Evolutionary conservation across 371 early-diverging fungal species (phyloP).

Genomic region (Amoeboaphelidium protococcarum): DNA sequence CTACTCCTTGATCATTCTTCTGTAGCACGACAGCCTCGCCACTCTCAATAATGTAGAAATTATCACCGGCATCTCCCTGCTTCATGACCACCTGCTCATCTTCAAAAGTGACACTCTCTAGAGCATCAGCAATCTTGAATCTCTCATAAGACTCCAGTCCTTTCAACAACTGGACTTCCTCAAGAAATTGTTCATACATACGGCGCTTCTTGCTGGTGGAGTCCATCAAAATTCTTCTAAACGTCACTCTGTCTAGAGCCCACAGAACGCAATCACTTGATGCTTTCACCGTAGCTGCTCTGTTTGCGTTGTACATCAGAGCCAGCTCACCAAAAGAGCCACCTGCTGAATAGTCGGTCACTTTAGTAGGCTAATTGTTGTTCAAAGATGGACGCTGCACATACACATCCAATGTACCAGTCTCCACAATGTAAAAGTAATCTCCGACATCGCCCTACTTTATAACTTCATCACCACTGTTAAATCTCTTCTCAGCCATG

Average conservation of each 20-base stretch:
- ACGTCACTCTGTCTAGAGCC: conserved; percentile 3
- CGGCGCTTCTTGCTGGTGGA: background rate
- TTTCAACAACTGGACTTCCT: background rate
- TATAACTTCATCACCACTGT: conserved; percentile 5
- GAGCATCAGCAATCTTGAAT: conserved; percentile 1
- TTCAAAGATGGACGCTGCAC: conserved; percentile 20
- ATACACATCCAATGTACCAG: conserved; percentile 56
- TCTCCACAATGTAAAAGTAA: conserved; percentile 13
- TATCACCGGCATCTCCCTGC: conserved; percentile 1
- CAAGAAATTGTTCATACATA: conserved; percentile 2
- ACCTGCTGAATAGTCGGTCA: background rate
- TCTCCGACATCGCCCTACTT: conserved; percentile 10
- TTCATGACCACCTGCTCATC: background rate
- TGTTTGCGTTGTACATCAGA: conserved; percentile 13
- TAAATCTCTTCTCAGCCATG: background rate
- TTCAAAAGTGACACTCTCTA: background rate
- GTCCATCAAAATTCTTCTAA: background rate
- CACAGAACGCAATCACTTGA: background rate
- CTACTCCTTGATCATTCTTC: background rate
- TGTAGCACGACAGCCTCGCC: background rate
- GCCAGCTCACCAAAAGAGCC: conserved; percentile 14
- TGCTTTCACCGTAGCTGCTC: conserved; percentile 12
- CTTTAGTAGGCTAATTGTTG: conserved; percentile 3
- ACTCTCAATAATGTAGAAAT: conserved; percentile 1
- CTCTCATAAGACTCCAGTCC: background rate